phyloP scores from a whole-genome alignment of 129 eudicot species.

The Flaveria sonorensis region DNA sequence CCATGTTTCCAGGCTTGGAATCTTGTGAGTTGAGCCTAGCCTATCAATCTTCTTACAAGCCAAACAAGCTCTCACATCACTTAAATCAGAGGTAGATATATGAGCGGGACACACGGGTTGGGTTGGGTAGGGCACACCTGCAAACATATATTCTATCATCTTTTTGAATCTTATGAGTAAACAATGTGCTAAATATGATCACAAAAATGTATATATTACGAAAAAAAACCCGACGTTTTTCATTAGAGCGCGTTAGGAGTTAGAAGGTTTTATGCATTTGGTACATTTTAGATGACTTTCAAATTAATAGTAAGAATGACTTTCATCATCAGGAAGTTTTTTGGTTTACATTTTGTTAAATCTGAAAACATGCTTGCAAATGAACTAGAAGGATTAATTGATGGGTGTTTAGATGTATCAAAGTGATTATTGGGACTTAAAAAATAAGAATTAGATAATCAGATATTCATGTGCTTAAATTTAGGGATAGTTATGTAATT shows the following conservation, averaged over 20 bases:
- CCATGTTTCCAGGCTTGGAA: background rate
- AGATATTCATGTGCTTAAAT: background rate
- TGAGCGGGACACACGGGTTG: background rate
- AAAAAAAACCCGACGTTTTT: background rate
- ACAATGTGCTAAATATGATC: background rate
- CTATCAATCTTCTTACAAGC: background rate
- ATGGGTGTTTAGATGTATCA: conserved; percentile 6
- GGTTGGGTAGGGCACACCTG: background rate
- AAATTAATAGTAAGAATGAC: background rate
- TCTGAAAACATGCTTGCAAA: background rate
- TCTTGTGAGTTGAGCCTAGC: background rate
- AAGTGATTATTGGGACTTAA: background rate
- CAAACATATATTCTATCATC: background rate
- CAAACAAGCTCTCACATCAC: background rate
- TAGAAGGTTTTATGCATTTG: background rate
- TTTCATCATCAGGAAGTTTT: background rate
- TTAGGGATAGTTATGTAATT: background rate
- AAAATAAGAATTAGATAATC: background rate
- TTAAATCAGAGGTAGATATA: background rate
- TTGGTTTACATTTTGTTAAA: background rate
- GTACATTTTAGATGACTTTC: background rate
- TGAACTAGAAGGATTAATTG: background rate
- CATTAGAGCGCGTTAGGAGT: background rate
- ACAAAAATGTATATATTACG: background rate
- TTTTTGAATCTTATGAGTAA: background rate